A percentile compares a stretch with the other conserved stretches of the same genome.
Conservation (phyloP, 495 filamentous ascomycete genomes). For the Podospora comata region DNA sequence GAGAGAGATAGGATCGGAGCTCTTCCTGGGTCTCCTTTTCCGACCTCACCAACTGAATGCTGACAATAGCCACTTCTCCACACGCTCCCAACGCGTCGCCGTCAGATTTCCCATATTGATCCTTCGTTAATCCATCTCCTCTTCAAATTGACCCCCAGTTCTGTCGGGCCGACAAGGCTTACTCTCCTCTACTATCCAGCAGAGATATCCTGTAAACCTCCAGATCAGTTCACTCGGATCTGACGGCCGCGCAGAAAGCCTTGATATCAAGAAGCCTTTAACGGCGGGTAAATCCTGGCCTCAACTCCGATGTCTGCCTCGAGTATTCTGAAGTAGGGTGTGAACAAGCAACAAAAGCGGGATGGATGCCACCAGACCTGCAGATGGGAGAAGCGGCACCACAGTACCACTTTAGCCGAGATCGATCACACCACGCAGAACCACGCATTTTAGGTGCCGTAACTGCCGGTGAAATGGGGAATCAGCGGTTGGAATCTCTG, state of each 20-base stretch:
- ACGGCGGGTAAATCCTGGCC: background rate
- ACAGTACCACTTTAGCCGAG: background rate
- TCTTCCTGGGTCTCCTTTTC: background rate
- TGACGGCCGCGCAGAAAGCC: background rate
- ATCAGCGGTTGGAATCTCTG: conserved; percentile 4
- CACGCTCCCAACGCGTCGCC: background rate
- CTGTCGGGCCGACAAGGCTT: background rate
- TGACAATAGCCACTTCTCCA: background rate
- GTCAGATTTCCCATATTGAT: background rate
- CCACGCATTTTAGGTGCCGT: background rate
- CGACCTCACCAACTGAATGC: background rate
- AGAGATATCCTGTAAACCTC: too few species aligned
- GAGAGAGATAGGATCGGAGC: background rate
- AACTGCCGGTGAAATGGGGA: background rate
- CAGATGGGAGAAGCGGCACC: background rate
- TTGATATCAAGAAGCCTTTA: background rate
- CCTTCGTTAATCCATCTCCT: background rate
- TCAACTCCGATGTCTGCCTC: background rate
- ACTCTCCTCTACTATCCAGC: background rate
- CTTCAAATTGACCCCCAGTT: background rate
- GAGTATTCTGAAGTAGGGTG: background rate
- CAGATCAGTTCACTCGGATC: background rate
- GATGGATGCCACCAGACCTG: background rate
- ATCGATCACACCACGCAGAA: background rate
- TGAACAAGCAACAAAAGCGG: background rate